These are phyloP conservation scores for Jacaranda copaia DNA, from an alignment of 257 asterid species.

Conservation along the genomic window DNA sequence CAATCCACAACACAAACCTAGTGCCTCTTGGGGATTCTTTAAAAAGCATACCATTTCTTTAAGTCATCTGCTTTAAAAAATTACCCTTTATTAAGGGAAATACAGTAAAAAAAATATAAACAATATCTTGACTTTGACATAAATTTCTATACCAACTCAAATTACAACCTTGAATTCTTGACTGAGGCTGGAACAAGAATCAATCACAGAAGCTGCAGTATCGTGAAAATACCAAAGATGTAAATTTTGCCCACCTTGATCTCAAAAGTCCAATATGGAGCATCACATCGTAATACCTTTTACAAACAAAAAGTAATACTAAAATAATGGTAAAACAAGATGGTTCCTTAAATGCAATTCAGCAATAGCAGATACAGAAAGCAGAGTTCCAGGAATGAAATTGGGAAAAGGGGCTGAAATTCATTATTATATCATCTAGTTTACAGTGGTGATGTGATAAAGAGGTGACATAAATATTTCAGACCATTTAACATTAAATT, in stretches of 20 bases:
- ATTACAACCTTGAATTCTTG: neutral
- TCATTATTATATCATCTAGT: neutral
- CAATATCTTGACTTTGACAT: neutral
- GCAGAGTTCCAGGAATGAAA: neutral
- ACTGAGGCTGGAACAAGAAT: neutral
- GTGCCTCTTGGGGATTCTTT: neutral
- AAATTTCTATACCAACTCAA: neutral
- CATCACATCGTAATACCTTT: neutral
- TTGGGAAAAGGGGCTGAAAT: neutral
- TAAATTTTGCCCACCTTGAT: neutral
- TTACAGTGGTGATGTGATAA: neutral
- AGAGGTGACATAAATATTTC: neutral
- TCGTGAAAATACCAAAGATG: neutral
- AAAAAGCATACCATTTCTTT: neutral
- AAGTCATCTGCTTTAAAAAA: neutral
- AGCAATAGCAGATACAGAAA: neutral
- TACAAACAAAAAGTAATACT: neutral
- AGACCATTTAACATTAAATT: neutral
- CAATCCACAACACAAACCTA: neutral
- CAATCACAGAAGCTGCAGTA: neutral
- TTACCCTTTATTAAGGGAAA: neutral
- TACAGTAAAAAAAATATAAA: neutral
- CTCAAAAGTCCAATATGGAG: neutral
- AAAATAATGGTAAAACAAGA: neutral
- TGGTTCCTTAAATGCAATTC: neutral